Conservation (phyloP, 2,329 filamentous ascomycete species). For the Chaetomium sp. region DNA sequence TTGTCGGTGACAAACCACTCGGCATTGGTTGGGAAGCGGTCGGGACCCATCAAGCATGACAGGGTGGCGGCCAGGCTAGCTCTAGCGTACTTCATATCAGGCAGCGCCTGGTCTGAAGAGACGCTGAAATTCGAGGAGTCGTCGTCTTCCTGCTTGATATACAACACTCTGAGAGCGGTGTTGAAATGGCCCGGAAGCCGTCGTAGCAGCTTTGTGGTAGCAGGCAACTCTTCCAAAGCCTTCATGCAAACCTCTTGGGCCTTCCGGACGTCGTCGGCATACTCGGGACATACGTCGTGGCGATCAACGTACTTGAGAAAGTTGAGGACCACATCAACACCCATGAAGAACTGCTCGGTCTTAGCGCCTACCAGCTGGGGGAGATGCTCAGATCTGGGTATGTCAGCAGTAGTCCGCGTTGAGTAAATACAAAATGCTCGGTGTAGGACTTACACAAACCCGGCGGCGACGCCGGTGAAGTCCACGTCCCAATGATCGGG, state of each 20-base stretch:
- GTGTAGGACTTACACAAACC: slow-evolving; percentile 66
- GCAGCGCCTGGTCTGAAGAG: slow-evolving; percentile 37
- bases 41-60: slow-evolving; percentile 41
- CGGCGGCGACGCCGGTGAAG: slow-evolving; percentile 74
- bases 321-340: slow-evolving; percentile 72
- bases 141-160: slow-evolving; percentile 47
- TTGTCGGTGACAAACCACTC: slow-evolving; percentile 45
- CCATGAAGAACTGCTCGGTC: slow-evolving; percentile 56
- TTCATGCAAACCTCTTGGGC: slow-evolving; percentile 68
- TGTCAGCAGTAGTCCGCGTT: slow-evolving; percentile 22
- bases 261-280: slow-evolving; percentile 64
- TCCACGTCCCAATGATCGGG: slow-evolving; percentile 72
- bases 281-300: slow-evolving; percentile 85
- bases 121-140: slow-evolving; percentile 32
- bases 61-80: slow-evolving; percentile 50
- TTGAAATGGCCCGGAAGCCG: slow-evolving; percentile 79
- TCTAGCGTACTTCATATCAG: slow-evolving; percentile 48
- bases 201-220: slow-evolving; percentile 53
- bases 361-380: slow-evolving; percentile 60
- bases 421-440: not conserved
- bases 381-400: slow-evolving; percentile 56
- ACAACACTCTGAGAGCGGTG: slow-evolving; percentile 69
- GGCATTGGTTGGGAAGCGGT: slow-evolving; percentile 33
- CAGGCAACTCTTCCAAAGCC: slow-evolving; percentile 68
- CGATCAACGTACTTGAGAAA: slow-evolving; percentile 86